phyloP scores from a whole-genome alignment of 495 filamentous ascomycete species.

The Hypoxylon lienhwacheense region DNA sequence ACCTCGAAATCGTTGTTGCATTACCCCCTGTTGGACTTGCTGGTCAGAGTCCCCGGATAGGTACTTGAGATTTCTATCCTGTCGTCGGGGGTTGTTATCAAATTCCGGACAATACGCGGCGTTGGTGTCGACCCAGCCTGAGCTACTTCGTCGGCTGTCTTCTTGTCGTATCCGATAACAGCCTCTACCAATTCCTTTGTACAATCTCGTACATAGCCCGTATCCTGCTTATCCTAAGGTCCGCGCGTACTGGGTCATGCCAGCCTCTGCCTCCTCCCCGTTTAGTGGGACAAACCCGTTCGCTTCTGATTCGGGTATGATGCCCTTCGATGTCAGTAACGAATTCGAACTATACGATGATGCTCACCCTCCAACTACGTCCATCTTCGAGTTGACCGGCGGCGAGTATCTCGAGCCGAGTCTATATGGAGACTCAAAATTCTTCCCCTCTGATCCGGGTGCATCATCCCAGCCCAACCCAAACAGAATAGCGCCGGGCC shows the following conservation, averaged over 20 bases:
- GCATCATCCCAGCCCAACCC: constrained; percentile 2
- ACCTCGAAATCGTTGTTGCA: constrained; percentile 2
- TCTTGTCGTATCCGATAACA: constrained; percentile 5
- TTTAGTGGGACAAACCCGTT: constrained; percentile 25
- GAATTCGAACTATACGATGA: constrained; percentile 31
- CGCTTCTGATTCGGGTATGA: constrained; percentile 19
- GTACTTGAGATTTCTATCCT: background rate
- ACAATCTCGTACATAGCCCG: background rate
- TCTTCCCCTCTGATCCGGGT: constrained; percentile 5
- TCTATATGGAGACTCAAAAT: constrained; percentile 10
- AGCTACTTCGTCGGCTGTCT: constrained; percentile 2
- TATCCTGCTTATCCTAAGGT: background rate
- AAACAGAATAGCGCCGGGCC: constrained; percentile 1
- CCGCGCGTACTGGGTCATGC: constrained; percentile 19
- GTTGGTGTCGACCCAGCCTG: background rate
- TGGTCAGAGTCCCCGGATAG: constrained; percentile 2
- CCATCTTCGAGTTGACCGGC: constrained; percentile 16
- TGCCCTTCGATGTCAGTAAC: constrained; percentile 14
- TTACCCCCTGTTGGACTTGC: constrained; percentile 16
- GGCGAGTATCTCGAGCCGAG: constrained; percentile 11
- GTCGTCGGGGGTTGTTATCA: background rate
- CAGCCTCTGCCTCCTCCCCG: constrained; percentile 20
- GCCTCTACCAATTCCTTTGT: background rate
- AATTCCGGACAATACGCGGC: background rate
- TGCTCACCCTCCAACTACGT: background rate